These are phyloP conservation scores for Penicillium ucsense DNA, from an alignment of 495 filamentous ascomycete genomes.

Conservation along the genomic window DNA sequence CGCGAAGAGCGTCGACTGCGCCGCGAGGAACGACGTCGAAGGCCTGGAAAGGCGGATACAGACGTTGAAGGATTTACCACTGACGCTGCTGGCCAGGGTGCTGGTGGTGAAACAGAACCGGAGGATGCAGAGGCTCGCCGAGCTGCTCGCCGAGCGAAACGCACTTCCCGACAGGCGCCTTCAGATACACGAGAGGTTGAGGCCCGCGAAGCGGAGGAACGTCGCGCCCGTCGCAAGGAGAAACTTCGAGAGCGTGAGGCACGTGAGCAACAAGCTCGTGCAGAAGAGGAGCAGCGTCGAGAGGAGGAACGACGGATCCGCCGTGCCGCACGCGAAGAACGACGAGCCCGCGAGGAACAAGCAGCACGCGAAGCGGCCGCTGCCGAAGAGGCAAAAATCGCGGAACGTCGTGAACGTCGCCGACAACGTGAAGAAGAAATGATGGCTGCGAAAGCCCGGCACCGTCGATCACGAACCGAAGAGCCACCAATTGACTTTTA, in stretches of 20 bases:
- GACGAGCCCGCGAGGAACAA: constrained; percentile 37
- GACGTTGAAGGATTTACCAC: constrained; percentile 37
- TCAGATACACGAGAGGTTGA: constrained; percentile 29
- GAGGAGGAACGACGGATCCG: constrained; percentile 37
- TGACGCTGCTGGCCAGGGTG: constrained; percentile 23
- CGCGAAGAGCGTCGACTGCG: constrained; percentile 36
- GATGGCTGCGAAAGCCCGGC: constrained; percentile 20
- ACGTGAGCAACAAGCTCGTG: constrained; percentile 29
- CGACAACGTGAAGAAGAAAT: constrained; percentile 30
- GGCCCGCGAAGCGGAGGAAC: constrained; percentile 35
- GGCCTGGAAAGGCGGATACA: constrained; percentile 29
- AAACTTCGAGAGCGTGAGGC: constrained; percentile 29
- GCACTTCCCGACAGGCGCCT: constrained; percentile 27
- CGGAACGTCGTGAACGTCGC: constrained; percentile 33
- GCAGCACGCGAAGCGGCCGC: constrained; percentile 36
- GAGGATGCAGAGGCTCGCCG: constrained; percentile 42
- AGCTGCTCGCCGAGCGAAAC: constrained; percentile 38
- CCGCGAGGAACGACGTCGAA: constrained; percentile 34
- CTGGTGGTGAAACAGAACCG: constrained; percentile 35
- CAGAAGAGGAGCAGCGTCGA: constrained; percentile 40
- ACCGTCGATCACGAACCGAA: constrained; percentile 26
- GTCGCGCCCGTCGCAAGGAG: constrained; percentile 34
- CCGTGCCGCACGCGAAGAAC: constrained; percentile 40
- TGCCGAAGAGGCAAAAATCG: constrained; percentile 29
- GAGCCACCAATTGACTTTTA: constrained; percentile 13